Conservation (phyloP, 768 basidiomycete genomes). For the Trametes elegans region DNA sequence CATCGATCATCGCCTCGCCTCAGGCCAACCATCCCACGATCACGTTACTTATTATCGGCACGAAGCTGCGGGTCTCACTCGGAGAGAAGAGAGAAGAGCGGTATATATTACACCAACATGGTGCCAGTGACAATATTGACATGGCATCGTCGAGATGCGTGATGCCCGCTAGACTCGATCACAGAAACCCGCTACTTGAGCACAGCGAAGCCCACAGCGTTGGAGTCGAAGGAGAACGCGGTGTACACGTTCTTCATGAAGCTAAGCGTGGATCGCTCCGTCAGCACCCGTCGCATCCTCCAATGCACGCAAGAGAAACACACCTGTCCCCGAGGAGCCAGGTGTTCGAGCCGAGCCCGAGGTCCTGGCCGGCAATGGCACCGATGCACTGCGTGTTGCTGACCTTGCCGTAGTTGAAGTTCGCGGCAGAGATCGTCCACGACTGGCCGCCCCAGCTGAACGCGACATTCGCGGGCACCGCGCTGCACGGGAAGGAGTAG, state of each 20-base stretch:
- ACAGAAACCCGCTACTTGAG: too few relatives aligned
- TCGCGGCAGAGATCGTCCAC: constrained; percentile 1
- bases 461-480: constrained; percentile 4
- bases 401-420: constrained; percentile 32
- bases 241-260: constrained; percentile 26
- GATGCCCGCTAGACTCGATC: too few relatives aligned
- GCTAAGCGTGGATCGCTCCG: too few relatives aligned
- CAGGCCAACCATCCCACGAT: too few relatives aligned
- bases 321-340: constrained; percentile 22
- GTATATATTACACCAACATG: neutral
- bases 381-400: constrained; percentile 19
- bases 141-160: too few relatives aligned
- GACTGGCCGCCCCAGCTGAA: constrained; percentile 19
- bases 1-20: too few relatives aligned
- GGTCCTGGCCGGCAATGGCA: constrained; percentile 19
- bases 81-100: too few relatives aligned
- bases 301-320: neutral
- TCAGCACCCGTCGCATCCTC: too few relatives aligned
- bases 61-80: too few relatives aligned
- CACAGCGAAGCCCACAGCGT: constrained; percentile 20
- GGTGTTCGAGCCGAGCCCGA: constrained; percentile 13
- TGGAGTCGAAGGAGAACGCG: constrained; percentile 17
- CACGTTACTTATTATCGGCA: too few relatives aligned
- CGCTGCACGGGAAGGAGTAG: constrained; percentile 21
- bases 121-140: too few relatives aligned